A percentile compares a stretch with the other conserved stretches of the same genome.
These are phyloP conservation scores for Cladobotryum protrusum DNA, from an alignment of 2,329 filamentous ascomycete genomes.

Conservation along the genomic window DNA sequence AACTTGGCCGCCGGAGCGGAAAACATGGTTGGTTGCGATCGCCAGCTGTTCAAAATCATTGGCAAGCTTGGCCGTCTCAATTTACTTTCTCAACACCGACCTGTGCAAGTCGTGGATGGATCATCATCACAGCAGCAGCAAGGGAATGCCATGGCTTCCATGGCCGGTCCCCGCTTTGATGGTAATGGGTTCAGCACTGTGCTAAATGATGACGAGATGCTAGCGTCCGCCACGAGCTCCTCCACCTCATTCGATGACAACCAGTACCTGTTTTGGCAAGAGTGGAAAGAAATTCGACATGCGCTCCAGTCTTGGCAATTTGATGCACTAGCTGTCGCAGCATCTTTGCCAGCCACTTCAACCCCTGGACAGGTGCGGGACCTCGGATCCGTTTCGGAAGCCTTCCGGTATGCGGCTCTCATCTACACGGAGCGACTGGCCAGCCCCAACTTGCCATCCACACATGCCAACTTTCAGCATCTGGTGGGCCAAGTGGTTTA, in stretches of 20 bases:
- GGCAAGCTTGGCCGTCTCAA: conserved; percentile 79
- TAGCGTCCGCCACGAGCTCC: conserved; percentile 30
- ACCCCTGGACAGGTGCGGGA: conserved; percentile 62
- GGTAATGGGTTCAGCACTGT: conserved; percentile 58
- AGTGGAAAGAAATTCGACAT: conserved; percentile 75
- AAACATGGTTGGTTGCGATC: conserved; percentile 82
- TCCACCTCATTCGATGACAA: conserved; percentile 46
- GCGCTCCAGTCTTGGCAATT: conserved; percentile 79
- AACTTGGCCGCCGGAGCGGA: conserved; percentile 60
- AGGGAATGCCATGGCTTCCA: conserved; percentile 1
- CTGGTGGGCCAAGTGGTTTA: conserved; percentile 76
- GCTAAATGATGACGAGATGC: conserved; percentile 49
- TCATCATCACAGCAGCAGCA: conserved; percentile 2
- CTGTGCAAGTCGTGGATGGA: conserved; percentile 36
- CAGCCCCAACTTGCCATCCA: conserved; percentile 65
- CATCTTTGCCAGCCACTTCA: conserved; percentile 43
- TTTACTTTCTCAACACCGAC: conserved; percentile 66
- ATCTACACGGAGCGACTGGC: conserved; percentile 86
- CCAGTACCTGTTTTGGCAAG: conserved; percentile 67
- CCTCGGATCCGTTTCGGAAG: conserved; percentile 76
- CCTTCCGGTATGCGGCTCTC: conserved; percentile 82
- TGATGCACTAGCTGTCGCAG: conserved; percentile 46
- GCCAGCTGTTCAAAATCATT: conserved; percentile 79
- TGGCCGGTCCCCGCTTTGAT: conserved; percentile 53
- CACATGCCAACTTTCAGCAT: conserved; percentile 72